phyloP scores from a whole-genome alignment of 768 basidiomycete genomes.

The Amanita molliuscula region DNA sequence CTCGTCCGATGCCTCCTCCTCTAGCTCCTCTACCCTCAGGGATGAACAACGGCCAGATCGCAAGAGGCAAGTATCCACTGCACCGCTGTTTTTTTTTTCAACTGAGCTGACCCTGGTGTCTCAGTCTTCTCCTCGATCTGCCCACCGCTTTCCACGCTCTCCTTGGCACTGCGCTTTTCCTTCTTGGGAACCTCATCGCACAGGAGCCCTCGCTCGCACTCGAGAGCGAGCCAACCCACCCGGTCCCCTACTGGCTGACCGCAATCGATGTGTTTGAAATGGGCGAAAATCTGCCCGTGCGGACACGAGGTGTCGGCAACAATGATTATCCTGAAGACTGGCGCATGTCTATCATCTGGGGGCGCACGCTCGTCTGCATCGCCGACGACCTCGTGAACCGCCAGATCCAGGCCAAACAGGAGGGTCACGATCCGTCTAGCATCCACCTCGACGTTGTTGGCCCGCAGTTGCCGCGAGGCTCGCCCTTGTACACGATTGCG shows the following conservation, averaged over 20 bases:
- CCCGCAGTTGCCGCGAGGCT: constrained; percentile 40
- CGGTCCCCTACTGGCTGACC: constrained; percentile 53
- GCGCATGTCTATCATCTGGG: constrained; percentile 61
- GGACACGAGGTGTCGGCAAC: constrained; percentile 21
- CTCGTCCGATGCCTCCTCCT: background rate
- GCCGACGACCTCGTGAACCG: constrained; percentile 40
- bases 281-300: constrained; percentile 49
- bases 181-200: constrained; percentile 52
- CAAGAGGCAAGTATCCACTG: constrained; percentile 9
- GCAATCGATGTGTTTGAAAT: constrained; percentile 64
- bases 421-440: constrained; percentile 4
- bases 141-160: constrained; percentile 60
- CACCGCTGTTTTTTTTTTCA: background rate
- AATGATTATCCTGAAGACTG: constrained; percentile 41
- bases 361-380: constrained; percentile 50
- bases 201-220: constrained; percentile 39
- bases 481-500: constrained; percentile 41
- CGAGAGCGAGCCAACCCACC: constrained; percentile 40
- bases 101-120: constrained; percentile 8
- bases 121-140: constrained; percentile 34
- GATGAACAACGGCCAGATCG: constrained; percentile 4
- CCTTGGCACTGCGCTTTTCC: constrained; percentile 52
- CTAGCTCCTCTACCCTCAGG: background rate
- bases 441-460: constrained; percentile 4
- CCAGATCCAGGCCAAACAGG: constrained; percentile 12